Evolutionary conservation across 139 green algal species (phyloP), one percentile per base, ranked within the genome.

Genomic region (Desmodesmus armatus): DNA sequence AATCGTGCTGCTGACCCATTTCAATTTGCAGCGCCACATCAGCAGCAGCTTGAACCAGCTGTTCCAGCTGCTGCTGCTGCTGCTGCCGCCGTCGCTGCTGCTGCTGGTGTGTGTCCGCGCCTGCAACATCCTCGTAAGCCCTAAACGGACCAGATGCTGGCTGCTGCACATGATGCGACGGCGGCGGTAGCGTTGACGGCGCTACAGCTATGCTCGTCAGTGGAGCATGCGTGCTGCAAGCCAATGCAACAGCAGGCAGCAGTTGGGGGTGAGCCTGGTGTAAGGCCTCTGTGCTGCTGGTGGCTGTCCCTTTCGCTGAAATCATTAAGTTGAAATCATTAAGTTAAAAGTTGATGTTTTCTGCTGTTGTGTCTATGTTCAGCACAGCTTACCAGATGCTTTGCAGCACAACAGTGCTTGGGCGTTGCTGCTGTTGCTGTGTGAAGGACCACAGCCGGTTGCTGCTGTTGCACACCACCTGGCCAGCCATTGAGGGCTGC

Each of bases 301-400:
- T n/a, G n/a, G n/a, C n/a, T n/a, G n/a, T n/a, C n/a, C n/a, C n/a
- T n/a, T n/a, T n/a, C n/a, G n/a, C n/a, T n/a, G n/a, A n/a, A n/a
- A n/a, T n/a, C n/a, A n/a, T n/a, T n/a, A n/a, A n/a, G n/a, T n/a
- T n/a, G n/a, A n/a, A n/a, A n/a, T n/a, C n/a, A n/a, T n/a, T n/a
- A n/a, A n/a, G n/a, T n/a, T n/a, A n/a, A n/a, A n/a, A n/a, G n/a
- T n/a, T n/a, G n/a, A n/a, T n/a, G n/a, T n/a, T n/a, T n/a, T n/a
- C n/a, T n/a, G n/a, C n/a, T n/a, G n/a, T n/a, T n/a, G n/a, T n/a
- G n/a, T n/a, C n/a, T n/a, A n/a, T n/a, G n/a, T n/a, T n/a, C n/a
- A n/a, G n/a, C n/a, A n/a, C n/a, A n/a, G 29, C 62, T 84, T 39
- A 84, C 62, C 62, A 76, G 2, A 49, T 44, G 62, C 78, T 84